Base-by-base conservation (phyloP, 495 filamentous ascomycete species). In the Lasiosphaeria ovina region DNA sequence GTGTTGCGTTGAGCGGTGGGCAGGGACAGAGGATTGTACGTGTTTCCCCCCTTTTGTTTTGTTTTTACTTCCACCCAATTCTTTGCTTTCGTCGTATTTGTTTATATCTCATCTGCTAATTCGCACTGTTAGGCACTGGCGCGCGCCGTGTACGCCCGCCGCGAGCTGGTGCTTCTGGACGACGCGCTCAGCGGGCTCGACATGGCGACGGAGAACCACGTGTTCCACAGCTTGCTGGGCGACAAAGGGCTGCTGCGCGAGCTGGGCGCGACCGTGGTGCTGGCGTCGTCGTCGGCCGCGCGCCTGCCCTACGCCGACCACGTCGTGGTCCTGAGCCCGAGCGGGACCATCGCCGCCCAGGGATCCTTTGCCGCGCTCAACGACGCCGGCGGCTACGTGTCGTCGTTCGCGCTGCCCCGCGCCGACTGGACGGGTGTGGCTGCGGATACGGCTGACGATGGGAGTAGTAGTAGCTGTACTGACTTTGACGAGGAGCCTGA, bases 191-290 rank as follows among this genome's bases (percentile, higher is more conserved):
- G 81, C 58, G 84, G 84, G 8, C 75, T 89, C 6, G 86, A 88
- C 66, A 67, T 74, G 0, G 70, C 76, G 0, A 89, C 85, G 0
- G 85, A 85, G 65, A 77, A 81, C 17, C 74, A 77, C 14, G 78
- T 88, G 34, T 87, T 86, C 66, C 73, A 81, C 60, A 72, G 69
- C 47, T 62, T 88, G 2, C 67, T 87, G 49, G 83, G 84, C 5
- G 58, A 62, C 7, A 57, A 79, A n/a, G 82, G 83, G 11, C 66
- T 88, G 5, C 8, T 42, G 6, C 77, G 81, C 12, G 68, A 76
- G 35, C 69, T 77, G 34, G 66, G 73, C 4, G 67, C 80, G 17
- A 85, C 83, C 3, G 76, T 86, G 3, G 69, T 89, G 9, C 66
- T 87, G 40, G 68, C 66, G 7, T 66, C 68, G 0, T 66, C 62